Conservation (phyloP, 228 moss, liverwort and hornwort genomes). For the Sphagnum fallax region DNA sequence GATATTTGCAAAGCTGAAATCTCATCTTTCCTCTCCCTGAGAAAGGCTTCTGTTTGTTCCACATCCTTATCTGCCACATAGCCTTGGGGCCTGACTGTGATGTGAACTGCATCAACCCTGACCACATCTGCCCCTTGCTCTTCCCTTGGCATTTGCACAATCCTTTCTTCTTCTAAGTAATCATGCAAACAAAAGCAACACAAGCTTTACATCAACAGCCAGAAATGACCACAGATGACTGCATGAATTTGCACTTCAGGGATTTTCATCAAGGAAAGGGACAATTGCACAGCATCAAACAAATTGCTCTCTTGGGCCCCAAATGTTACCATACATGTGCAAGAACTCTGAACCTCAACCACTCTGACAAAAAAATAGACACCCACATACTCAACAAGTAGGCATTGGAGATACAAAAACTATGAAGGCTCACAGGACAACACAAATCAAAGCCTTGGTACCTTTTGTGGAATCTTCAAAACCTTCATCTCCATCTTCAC, state of each 20-base stretch:
- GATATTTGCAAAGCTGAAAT: slow-evolving; percentile 33
- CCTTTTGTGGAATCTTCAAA: slow-evolving; percentile 1
- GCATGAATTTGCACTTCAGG: too few relatives aligned
- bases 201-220: too few relatives aligned
- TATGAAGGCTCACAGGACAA: neutral
- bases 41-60: slow-evolving; percentile 13
- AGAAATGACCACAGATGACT: too few relatives aligned
- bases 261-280: too few relatives aligned
- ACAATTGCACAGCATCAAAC: too few relatives aligned
- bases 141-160: neutral
- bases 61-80: slow-evolving; percentile 8
- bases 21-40: slow-evolving; percentile 43
- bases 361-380: too few relatives aligned
- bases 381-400: too few relatives aligned
- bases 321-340: too few relatives aligned
- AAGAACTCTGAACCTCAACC: too few relatives aligned
- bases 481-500: slow-evolving; percentile 39
- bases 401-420: neutral
- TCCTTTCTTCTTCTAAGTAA: neutral
- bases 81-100: slow-evolving; percentile 17
- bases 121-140: slow-evolving; percentile 18
- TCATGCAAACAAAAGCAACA: slow-evolving; percentile 14
- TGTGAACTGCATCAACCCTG: slow-evolving; percentile 11
- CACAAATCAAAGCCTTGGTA: neutral
- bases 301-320: too few relatives aligned